Conservation (phyloP, 2,329 filamentous ascomycete species). For the Colletotrichum orchidophilum region DNA sequence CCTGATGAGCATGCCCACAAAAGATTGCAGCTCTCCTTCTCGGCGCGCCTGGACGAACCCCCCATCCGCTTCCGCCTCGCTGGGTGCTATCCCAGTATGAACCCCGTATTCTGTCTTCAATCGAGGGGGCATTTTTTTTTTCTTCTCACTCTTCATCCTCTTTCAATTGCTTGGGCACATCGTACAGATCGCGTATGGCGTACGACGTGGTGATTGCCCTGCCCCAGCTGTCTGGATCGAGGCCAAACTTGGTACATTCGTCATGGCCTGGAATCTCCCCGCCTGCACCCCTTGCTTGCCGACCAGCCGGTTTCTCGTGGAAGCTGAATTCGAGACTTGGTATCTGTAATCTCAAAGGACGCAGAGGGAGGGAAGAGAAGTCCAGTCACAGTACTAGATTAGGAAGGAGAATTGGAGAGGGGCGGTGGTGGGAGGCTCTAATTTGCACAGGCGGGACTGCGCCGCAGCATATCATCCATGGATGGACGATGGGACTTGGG, state of each 20-base stretch:
- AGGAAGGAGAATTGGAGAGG: constrained; percentile 2
- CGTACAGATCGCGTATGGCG: neutral
- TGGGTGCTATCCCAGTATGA: constrained; percentile 13
- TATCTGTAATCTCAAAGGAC: neutral
- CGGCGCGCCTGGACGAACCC: neutral
- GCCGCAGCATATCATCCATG: neutral
- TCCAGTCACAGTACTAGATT: neutral
- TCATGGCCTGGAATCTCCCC: neutral
- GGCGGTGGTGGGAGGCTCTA: constrained; percentile 6
- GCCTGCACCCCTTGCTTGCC: neutral
- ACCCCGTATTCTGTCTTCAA: neutral
- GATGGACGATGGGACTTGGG: neutral
- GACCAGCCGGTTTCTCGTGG: neutral
- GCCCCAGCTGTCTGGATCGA: neutral
- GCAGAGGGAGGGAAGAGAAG: no score
- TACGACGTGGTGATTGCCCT: neutral
- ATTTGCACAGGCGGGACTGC: constrained; percentile 2
- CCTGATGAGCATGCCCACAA: constrained; percentile 8
- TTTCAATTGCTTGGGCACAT: neutral
- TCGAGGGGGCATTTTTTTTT: neutral
- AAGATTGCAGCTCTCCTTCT: neutral
- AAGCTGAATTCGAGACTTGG: neutral
- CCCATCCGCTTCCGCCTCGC: constrained; percentile 27
- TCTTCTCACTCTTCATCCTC: neutral
- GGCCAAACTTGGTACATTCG: neutral